phyloP scores from a whole-genome alignment of 1,284 basidiomycete species.

The Ganoderma leucocontextum region DNA sequence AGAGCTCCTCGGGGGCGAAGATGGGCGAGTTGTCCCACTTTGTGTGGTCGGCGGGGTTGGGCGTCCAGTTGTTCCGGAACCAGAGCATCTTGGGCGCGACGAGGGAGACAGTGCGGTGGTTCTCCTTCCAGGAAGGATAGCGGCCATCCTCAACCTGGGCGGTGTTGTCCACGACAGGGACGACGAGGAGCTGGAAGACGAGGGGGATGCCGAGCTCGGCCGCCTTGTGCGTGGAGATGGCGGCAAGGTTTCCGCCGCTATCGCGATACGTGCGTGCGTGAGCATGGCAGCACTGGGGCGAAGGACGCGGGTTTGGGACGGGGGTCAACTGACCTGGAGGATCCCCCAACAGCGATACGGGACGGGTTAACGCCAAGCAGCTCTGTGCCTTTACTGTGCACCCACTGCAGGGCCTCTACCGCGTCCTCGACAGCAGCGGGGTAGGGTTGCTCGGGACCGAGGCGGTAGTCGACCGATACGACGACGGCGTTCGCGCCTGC shows the following conservation, averaged over 20 bases:
- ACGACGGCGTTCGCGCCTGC: conserved; percentile 63
- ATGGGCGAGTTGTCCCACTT: conserved; percentile 77
- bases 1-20: conserved; percentile 64
- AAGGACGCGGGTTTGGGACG: conserved; percentile 4
- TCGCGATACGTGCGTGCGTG: neutral
- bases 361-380: conserved; percentile 51
- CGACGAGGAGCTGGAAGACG: conserved; percentile 70
- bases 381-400: conserved; percentile 52
- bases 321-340: conserved; percentile 59
- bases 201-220: conserved; percentile 62
- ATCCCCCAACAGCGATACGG: conserved; percentile 68
- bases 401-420: conserved; percentile 71
- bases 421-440: conserved; percentile 81
- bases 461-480: conserved; percentile 75
- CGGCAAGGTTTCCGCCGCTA: conserved; percentile 78
- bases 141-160: conserved; percentile 51
- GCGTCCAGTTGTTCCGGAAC: conserved; percentile 75
- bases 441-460: conserved; percentile 79
- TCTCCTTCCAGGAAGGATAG: conserved; percentile 64
- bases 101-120: conserved; percentile 67
- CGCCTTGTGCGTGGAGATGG: conserved; percentile 72
- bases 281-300: neutral
- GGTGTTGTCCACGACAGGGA: conserved; percentile 79
- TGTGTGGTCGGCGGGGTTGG: conserved; percentile 62
- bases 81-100: conserved; percentile 73